A percentile compares a stretch with the other conserved stretches of the same genome.
These are phyloP conservation scores for Polymyxa betae DNA, from an alignment of 208 protist species.

Conservation along the genomic window DNA sequence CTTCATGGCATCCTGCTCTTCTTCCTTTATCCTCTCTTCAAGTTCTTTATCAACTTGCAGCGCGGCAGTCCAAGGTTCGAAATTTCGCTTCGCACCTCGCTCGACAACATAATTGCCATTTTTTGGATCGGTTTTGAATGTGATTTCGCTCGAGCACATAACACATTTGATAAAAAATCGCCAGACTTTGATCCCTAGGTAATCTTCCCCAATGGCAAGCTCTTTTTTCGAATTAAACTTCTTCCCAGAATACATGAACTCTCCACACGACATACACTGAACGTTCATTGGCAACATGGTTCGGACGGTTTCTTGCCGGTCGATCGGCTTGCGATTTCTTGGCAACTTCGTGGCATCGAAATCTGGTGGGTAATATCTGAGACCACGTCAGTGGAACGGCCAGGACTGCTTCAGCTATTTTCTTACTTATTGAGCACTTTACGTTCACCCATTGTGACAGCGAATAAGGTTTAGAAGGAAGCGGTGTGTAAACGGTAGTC, in stretches of 20 bases:
- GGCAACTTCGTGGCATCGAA: constrained; percentile 57
- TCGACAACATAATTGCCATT: constrained; percentile 80
- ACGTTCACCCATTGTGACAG: constrained; percentile 61
- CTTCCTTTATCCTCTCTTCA: neutral
- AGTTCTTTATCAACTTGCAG: neutral
- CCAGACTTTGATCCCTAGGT: constrained; percentile 75
- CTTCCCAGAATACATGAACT: constrained; percentile 76
- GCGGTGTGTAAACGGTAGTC: too few species aligned
- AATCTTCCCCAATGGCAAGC: constrained; percentile 74
- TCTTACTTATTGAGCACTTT: constrained; percentile 63
- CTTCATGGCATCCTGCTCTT: constrained; percentile 1
- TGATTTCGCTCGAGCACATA: constrained; percentile 76
- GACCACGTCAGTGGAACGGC: neutral
- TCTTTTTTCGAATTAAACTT: constrained; percentile 82
- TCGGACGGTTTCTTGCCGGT: constrained; percentile 64
- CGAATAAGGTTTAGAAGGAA: too few species aligned
- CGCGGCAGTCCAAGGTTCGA: constrained; percentile 75
- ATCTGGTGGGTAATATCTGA: constrained; percentile 59
- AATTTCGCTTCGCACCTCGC: constrained; percentile 70
- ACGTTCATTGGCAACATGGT: constrained; percentile 84
- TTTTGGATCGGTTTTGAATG: constrained; percentile 81
- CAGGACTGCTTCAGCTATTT: neutral
- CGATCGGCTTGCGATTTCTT: constrained; percentile 53
- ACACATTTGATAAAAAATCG: constrained; percentile 80
- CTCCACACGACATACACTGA: constrained; percentile 75